Percentiles rank a stretch among this genome's conserved stretches.
Evolutionary conservation across 768 basidiomycete genomes (phyloP).

Genomic region (Kwoniella sp.): DNA sequence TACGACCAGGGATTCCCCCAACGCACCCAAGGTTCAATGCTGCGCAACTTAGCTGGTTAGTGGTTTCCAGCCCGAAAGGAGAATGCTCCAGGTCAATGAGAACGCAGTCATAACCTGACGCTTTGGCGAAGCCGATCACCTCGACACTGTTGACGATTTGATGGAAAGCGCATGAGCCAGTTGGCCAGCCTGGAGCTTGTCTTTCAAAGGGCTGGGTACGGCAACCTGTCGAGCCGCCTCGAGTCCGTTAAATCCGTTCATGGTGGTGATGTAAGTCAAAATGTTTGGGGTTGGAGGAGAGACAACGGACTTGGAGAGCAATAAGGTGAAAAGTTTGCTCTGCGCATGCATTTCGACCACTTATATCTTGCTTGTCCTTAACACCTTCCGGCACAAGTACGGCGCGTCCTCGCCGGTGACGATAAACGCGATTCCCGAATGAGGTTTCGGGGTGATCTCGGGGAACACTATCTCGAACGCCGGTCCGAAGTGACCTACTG

Average conservation of each 20-base stretch:
- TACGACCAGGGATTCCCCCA: too few species aligned
- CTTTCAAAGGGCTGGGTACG: slow-evolving; percentile 26
- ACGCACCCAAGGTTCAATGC: slow-evolving; percentile 36
- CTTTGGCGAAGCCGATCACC: slow-evolving; percentile 35
- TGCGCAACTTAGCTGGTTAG: slow-evolving; percentile 30
- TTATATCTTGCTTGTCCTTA: too few species aligned
- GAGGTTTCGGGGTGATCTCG: slow-evolving; percentile 11
- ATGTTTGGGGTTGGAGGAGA: too few species aligned
- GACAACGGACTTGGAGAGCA: too few species aligned
- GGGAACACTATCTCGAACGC: slow-evolving; percentile 1
- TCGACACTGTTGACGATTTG: slow-evolving; percentile 34
- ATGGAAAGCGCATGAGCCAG: slow-evolving; percentile 41
- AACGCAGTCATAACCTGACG: slow-evolving; percentile 39
- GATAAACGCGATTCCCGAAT: too few species aligned
- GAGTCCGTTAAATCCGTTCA: slow-evolving; percentile 2
- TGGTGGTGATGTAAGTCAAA: too few species aligned
- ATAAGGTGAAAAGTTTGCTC: too few species aligned
- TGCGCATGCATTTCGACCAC: too few species aligned
- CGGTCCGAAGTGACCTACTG: slow-evolving; percentile 4
- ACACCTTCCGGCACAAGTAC: too few species aligned
- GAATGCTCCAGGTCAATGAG: slow-evolving; percentile 48
- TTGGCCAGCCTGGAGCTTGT: slow-evolving; percentile 12
- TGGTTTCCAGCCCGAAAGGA: slow-evolving; percentile 34
- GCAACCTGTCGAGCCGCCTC: slow-evolving; percentile 16
- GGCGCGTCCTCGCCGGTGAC: too few species aligned